A percentile compares a stretch with the other conserved stretches of the same genome.
Conservation (phyloP, 208 protist species). For the Crithidia sp. region DNA sequence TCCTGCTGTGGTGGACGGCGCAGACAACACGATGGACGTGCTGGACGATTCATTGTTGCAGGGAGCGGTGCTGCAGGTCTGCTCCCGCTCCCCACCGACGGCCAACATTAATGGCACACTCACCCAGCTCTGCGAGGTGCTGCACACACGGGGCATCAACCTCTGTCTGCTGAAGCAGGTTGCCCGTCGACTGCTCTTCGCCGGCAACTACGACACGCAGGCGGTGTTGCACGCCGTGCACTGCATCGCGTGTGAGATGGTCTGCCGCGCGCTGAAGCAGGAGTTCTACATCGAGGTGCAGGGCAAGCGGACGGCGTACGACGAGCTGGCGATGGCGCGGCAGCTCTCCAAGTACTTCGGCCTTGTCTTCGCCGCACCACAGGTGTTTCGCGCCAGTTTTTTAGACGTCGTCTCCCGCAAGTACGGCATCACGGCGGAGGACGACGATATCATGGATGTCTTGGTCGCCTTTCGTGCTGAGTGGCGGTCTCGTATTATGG, state of each 20-base stretch:
- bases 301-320: constrained; percentile 81
- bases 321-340: constrained; percentile 49
- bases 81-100: constrained; percentile 15
- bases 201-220: constrained; percentile 13
- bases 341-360: constrained; percentile 65
- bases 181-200: constrained; percentile 27
- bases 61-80: constrained; percentile 43
- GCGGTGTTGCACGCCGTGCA: constrained; percentile 32
- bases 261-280: constrained; percentile 78
- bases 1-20: constrained; percentile 49
- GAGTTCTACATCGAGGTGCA: constrained; percentile 87
- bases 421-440: constrained; percentile 76
- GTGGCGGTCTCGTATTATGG: constrained; percentile 55
- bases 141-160: constrained; percentile 81
- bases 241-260: constrained; percentile 68
- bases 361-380: constrained; percentile 42
- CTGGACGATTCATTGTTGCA: constrained; percentile 46
- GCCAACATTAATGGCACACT: constrained; percentile 8
- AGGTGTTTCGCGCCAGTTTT: constrained; percentile 54
- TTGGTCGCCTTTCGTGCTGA: constrained; percentile 44
- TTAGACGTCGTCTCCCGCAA: constrained; percentile 68
- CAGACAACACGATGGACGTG: constrained; percentile 60
- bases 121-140: constrained; percentile 29
- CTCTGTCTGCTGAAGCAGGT: constrained; percentile 84
- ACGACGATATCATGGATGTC: constrained; percentile 56